These are phyloP conservation scores for Ustilago tritici DNA, from an alignment of 1,284 basidiomycete genomes.

Conservation along the genomic window DNA sequence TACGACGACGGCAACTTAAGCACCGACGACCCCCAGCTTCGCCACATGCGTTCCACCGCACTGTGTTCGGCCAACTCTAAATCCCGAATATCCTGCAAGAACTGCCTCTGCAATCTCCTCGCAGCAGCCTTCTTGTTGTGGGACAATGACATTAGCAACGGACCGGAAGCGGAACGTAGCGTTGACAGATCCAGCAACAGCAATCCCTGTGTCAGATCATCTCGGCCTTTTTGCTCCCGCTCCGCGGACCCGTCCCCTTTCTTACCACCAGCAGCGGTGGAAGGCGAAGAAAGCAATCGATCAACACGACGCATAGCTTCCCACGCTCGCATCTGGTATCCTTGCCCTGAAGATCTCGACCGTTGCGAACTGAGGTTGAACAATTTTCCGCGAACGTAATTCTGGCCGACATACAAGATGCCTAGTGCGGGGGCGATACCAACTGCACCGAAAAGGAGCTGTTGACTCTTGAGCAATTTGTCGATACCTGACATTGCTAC, in stretches of 20 bases:
- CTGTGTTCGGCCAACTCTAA: slow-evolving; percentile 75
- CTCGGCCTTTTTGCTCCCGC: background rate
- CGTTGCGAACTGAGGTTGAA: slow-evolving; percentile 72
- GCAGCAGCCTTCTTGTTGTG: slow-evolving; percentile 53
- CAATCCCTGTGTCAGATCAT: slow-evolving; percentile 76
- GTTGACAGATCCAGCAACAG: slow-evolving; percentile 80
- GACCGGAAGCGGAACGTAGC: slow-evolving; percentile 73
- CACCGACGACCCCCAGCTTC: slow-evolving; percentile 75
- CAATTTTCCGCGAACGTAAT: slow-evolving; percentile 74
- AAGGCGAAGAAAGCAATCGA: slow-evolving; percentile 63
- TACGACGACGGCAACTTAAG: slow-evolving; percentile 27
- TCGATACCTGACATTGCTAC: slow-evolving; percentile 88
- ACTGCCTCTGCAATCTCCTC: slow-evolving; percentile 76
- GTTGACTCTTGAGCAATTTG: slow-evolving; percentile 91
- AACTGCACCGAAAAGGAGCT: slow-evolving; percentile 96
- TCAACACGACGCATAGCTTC: slow-evolving; percentile 71
- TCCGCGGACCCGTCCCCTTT: background rate
- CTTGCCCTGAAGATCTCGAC: slow-evolving; percentile 69
- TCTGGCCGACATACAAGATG: slow-evolving; percentile 76
- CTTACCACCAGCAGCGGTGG: background rate
- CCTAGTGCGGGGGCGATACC: slow-evolving; percentile 91
- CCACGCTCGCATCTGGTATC: slow-evolving; percentile 70
- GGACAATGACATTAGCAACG: slow-evolving; percentile 46
- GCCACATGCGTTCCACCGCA: slow-evolving; percentile 89
- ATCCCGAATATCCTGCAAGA: slow-evolving; percentile 86